phyloP scores from a whole-genome alignment of 2,329 filamentous ascomycete genomes.

The Xylaria multiplex region DNA sequence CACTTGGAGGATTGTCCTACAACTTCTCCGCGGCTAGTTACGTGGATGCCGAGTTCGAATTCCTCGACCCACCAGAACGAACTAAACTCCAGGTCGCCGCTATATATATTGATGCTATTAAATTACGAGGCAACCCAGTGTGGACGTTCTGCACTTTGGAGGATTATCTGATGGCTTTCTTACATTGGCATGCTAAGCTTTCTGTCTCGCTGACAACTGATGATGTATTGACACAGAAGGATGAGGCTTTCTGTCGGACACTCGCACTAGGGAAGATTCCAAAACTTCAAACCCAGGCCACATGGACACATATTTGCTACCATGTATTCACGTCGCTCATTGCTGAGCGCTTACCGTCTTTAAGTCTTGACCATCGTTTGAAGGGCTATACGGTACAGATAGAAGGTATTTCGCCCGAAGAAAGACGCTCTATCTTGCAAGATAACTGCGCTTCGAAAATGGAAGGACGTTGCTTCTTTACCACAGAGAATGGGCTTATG shows the following conservation, averaged over 20 bases:
- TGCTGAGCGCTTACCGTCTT: slow-evolving; percentile 34
- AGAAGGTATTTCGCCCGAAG: slow-evolving; percentile 3
- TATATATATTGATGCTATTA: slow-evolving; percentile 46
- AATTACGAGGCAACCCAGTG: slow-evolving; percentile 42
- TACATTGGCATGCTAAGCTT: slow-evolving; percentile 48
- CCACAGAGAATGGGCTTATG: slow-evolving; percentile 40
- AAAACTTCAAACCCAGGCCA: slow-evolving; percentile 3
- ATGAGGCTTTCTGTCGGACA: slow-evolving; percentile 48
- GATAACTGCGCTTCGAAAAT: slow-evolving; percentile 35
- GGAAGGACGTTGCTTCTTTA: slow-evolving; percentile 43
- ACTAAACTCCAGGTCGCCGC: slow-evolving; percentile 46
- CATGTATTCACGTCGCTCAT: slow-evolving; percentile 39
- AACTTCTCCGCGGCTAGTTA: slow-evolving; percentile 41
- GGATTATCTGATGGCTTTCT: slow-evolving; percentile 51
- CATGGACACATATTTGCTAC: slow-evolving; percentile 41
- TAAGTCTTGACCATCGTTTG: slow-evolving; percentile 36
- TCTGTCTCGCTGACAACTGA: slow-evolving; percentile 36
- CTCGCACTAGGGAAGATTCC: slow-evolving; percentile 44
- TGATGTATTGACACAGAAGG: slow-evolving; percentile 11
- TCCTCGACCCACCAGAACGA: slow-evolving; percentile 40
- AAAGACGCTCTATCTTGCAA: slow-evolving; percentile 34
- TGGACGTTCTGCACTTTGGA: slow-evolving; percentile 43
- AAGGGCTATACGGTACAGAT: slow-evolving; percentile 18
- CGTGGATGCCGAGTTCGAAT: slow-evolving; percentile 40
- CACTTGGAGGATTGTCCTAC: slow-evolving; percentile 30